Evolutionary conservation across 2,329 filamentous ascomycete genomes (phyloP).

Genomic region (Alternaria incomplexa): DNA sequence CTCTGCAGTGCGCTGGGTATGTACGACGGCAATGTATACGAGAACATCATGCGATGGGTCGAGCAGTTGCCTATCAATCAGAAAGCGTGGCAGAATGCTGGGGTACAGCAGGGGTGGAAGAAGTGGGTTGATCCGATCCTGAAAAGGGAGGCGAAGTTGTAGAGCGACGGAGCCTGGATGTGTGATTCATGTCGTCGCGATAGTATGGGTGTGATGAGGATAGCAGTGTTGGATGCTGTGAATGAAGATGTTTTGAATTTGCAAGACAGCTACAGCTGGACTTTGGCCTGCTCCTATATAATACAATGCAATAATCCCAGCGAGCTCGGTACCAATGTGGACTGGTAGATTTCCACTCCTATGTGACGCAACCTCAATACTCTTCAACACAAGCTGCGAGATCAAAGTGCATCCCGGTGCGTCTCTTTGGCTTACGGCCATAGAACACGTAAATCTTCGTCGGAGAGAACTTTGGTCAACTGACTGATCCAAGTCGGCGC

Average conservation of each 20-base stretch:
- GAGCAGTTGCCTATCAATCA: slow-evolving; percentile 35
- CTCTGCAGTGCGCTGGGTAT: slow-evolving; percentile 58
- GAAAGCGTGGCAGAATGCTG: not conserved
- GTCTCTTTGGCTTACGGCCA: not conserved
- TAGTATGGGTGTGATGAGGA: not conserved
- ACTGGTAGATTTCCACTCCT: not conserved
- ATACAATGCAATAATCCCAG: not conserved
- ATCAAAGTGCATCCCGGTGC: too few relatives aligned
- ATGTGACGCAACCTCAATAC: not conserved
- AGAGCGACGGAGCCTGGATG: not conserved
- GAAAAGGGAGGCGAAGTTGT: slow-evolving; percentile 3
- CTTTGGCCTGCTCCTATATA: not conserved
- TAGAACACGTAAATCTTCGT: not conserved
- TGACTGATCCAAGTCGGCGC: not conserved
- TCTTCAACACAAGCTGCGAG: not conserved
- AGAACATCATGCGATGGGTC: slow-evolving; percentile 50
- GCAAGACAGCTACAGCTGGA: not conserved
- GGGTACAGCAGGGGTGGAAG: slow-evolving; percentile 1
- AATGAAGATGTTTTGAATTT: not conserved
- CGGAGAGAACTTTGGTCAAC: not conserved
- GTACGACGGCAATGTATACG: slow-evolving; percentile 58
- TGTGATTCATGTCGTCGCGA: not conserved
- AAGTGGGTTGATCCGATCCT: slow-evolving; percentile 8
- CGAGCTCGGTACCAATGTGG: not conserved
- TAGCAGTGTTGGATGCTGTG: not conserved